These are phyloP conservation scores for Vitis hybrid DNA, from an alignment of 177 flowering plant species.

Conservation along the genomic window DNA sequence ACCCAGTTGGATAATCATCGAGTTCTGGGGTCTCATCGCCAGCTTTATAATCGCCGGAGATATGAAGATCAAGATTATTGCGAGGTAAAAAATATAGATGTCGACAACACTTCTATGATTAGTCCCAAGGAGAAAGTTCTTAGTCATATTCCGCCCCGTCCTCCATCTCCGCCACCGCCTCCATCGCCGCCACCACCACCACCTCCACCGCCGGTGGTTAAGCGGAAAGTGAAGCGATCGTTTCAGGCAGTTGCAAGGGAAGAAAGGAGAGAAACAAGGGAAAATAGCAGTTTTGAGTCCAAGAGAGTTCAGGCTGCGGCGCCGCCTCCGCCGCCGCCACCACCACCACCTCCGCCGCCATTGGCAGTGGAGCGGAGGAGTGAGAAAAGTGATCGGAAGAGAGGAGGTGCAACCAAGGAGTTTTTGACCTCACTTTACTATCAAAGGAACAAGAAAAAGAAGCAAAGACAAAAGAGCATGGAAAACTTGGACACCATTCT, in stretches of 20 bases:
- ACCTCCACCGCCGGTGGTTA: constrained; percentile 6
- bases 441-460: constrained; percentile 34
- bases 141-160: background rate
- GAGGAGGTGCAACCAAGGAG: constrained; percentile 32
- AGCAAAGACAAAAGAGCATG: constrained; percentile 36
- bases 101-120: constrained; percentile 1
- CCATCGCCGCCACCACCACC: constrained; percentile 1
- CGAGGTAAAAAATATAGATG: background rate
- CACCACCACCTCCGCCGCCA: constrained; percentile 22
- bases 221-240: constrained; percentile 24
- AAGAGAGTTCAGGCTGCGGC: constrained; percentile 4
- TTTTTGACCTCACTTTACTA: constrained; percentile 22
- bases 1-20: constrained; percentile 20
- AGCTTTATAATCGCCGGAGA: constrained; percentile 5
- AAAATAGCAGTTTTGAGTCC: background rate
- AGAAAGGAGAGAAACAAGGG: background rate
- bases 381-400: constrained; percentile 28
- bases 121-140: constrained; percentile 3
- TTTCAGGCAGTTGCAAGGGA: constrained; percentile 11
- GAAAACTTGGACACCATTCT: constrained; percentile 32
- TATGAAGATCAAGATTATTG: background rate
- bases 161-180: constrained; percentile 12
- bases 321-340: constrained; percentile 15
- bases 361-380: background rate
- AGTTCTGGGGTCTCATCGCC: constrained; percentile 3